phyloP scores from a whole-genome alignment of 306 rosid species.

The Trifolium pratense region DNA sequence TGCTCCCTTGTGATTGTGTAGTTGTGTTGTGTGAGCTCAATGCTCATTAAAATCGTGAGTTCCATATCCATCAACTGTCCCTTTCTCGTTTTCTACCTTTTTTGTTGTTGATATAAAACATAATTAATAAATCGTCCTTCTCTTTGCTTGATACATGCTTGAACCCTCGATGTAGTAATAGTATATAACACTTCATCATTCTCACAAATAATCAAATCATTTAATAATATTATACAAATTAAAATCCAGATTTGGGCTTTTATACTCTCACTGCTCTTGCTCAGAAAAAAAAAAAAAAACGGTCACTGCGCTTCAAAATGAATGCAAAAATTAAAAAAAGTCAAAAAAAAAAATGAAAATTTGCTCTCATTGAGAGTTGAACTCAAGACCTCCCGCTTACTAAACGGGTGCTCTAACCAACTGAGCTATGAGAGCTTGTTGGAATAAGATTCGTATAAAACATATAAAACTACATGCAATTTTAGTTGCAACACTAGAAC shows the following conservation, averaged over 20 bases:
- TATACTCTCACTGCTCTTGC: no score
- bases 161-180: not conserved
- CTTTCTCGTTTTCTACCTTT: constrained; percentile 1
- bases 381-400: constrained; percentile 83
- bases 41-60: constrained; percentile 34
- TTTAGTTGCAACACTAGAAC: not conserved
- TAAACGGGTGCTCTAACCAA: constrained; percentile 78
- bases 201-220: no score
- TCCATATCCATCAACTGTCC: constrained; percentile 29
- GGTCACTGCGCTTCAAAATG: no score
- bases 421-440: constrained; percentile 67
- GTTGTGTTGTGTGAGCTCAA: not conserved
- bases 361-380: constrained; percentile 73
- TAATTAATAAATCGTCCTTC: not conserved
- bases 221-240: no score
- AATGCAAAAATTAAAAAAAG: no score
- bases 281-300: no score
- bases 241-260: no score
- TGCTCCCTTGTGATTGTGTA: constrained; percentile 20
- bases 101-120: not conserved
- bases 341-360: no score
- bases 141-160: not conserved
- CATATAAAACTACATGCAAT: no score
- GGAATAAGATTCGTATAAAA: accelerated
- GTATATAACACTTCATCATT: no score